Evolutionary conservation across 768 basidiomycete genomes (phyloP).

Genomic region (Serendipita sp.): DNA sequence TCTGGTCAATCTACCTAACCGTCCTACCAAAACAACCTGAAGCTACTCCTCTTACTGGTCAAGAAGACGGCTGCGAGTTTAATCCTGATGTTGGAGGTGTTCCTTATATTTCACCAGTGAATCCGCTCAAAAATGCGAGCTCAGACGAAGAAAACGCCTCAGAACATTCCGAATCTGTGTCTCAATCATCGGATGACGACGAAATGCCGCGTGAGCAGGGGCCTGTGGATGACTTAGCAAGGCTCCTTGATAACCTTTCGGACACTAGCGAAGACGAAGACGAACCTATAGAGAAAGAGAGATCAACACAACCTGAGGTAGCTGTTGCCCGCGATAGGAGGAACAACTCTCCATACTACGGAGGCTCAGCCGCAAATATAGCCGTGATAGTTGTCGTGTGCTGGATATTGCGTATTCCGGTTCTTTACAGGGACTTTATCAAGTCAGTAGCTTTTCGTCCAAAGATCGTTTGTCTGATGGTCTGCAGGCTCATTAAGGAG

Average conservation of each 20-base stretch:
- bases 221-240: neutral
- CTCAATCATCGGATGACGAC: neutral
- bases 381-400: conserved; percentile 58
- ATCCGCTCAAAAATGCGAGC: neutral
- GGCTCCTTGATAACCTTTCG: neutral
- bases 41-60: neutral
- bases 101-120: too few species aligned
- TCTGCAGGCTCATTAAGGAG: conserved; percentile 48
- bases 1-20: conserved; percentile 65
- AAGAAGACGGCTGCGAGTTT: too few species aligned
- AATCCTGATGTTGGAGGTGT: too few species aligned
- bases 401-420: conserved; percentile 65
- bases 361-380: conserved; percentile 35
- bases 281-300: conserved; percentile 7
- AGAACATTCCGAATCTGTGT: neutral
- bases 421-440: conserved; percentile 59
- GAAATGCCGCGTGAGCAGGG: neutral
- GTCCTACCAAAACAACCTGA: conserved; percentile 34
- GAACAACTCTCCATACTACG: conserved; percentile 12
- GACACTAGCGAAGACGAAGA: neutral
- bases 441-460: conserved; percentile 31
- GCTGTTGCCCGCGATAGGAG: neutral
- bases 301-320: neutral
- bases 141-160: neutral
- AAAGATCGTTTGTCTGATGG: neutral